Evolutionary conservation across 306 rosid genomes (phyloP), one percentile per base, ranked within the genome.

Genomic region (Vicia sativa): DNA sequence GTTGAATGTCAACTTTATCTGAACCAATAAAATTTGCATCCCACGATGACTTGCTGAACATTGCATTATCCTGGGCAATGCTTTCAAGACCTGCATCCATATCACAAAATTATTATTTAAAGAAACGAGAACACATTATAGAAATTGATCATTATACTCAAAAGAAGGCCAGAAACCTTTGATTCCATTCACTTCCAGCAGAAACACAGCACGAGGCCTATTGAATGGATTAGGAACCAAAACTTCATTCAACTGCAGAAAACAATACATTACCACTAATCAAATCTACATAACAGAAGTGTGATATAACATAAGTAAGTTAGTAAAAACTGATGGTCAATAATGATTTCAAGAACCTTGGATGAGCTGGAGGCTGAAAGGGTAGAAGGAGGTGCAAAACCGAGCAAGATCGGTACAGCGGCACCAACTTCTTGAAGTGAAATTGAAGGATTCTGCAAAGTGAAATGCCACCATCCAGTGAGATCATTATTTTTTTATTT

Each of bases 181-280:
- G 74, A 74, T 43, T 84, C 92, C 97, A 79, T 67, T 66, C 66
- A 95, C 79, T 83, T 90, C 92, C 68, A 95, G 89, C 78, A 82
- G 72, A 62, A 90, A 81, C 67, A 88, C 97, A 42, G 95, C 88
- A 26, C 80, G 87, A 16, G 99, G 99, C 80, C 96, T 88, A 18
- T 82, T 75, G 84, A 95, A 91, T 7, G 99, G 99, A 87, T 95
- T 88, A 39, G 99, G 99, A 63, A 25, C 49, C 49, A 95, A 85
- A 75, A 95, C 65, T 52, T 79, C 91, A 82, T 90, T 89, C 83
- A 95, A 83, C 99, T 93, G 96, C 80, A 72, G 37, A 82, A 69
- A 29, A 29, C 61, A 67, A 4, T 68, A 74, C 8, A 72, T 52
- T 10, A 62, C 55, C 41, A 73, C 29, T 25, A 59, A 68, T 76